These are phyloP conservation scores for Sporothrix protearum DNA, from an alignment of 2,329 filamentous ascomycete genomes.

Conservation along the genomic window DNA sequence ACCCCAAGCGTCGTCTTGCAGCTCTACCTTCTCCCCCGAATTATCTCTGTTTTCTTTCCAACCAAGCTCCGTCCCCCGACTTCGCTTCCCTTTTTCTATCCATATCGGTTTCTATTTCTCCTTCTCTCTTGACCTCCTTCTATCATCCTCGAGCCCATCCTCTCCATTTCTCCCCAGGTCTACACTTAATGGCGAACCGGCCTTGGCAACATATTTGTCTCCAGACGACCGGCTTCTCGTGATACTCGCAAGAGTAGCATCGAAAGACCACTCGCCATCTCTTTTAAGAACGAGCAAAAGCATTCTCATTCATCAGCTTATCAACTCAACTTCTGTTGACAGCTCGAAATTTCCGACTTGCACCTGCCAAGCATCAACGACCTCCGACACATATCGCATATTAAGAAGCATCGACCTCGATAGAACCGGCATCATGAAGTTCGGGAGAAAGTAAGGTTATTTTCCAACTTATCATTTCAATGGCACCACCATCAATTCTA, in stretches of 20 bases:
- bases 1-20: slow-evolving; percentile 10
- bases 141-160: neutral
- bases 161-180: neutral
- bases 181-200: slow-evolving; percentile 21
- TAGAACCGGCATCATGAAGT: slow-evolving; percentile 35
- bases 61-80: neutral
- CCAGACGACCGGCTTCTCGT: slow-evolving; percentile 22
- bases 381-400: neutral
- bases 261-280: neutral
- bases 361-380: neutral
- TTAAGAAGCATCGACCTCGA: neutral
- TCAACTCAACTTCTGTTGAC: neutral
- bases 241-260: slow-evolving; percentile 10
- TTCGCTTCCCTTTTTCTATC: neutral
- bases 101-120: neutral
- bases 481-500: neutral
- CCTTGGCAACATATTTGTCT: slow-evolving; percentile 7
- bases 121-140: neutral
- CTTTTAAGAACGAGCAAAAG: neutral
- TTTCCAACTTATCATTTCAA: neutral
- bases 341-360: neutral
- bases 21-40: neutral
- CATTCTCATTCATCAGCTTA: neutral
- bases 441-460: slow-evolving; percentile 37
- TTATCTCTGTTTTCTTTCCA: neutral